These are phyloP conservation scores for Colletotrichum lindemuthianum DNA, from an alignment of 2,329 filamentous ascomycete genomes.

Conservation along the genomic window DNA sequence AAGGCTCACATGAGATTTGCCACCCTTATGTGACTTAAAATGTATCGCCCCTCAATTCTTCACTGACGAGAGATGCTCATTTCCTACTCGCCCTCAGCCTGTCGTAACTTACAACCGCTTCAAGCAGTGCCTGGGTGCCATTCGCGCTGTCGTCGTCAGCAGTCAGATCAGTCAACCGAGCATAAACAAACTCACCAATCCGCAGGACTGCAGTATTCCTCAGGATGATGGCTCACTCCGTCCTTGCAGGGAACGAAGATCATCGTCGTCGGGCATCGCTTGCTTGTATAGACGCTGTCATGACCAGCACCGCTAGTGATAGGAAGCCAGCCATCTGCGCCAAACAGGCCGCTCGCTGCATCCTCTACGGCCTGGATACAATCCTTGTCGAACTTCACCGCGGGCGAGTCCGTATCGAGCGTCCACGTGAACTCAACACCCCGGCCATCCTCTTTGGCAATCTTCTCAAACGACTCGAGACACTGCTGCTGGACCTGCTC, in stretches of 20 bases:
- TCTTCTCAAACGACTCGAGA: slow-evolving; percentile 39
- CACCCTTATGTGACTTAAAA: too few relatives aligned
- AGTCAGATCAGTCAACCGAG: slow-evolving; percentile 36
- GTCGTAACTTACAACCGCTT: slow-evolving; percentile 38
- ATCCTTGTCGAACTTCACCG: slow-evolving; percentile 72
- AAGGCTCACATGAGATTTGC: too few relatives aligned
- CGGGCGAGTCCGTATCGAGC: slow-evolving; percentile 70
- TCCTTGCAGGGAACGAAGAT: slow-evolving; percentile 73
- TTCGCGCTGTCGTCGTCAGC: slow-evolving; percentile 32
- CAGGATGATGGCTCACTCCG: slow-evolving; percentile 71
- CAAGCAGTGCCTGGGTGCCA: slow-evolving; percentile 38
- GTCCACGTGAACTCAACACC: slow-evolving; percentile 63
- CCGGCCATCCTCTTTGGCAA: slow-evolving; percentile 41
- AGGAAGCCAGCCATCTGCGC: slow-evolving; percentile 49
- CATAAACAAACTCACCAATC: slow-evolving; percentile 54
- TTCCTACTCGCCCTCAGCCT: slow-evolving; percentile 10
- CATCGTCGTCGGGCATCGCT: slow-evolving; percentile 71
- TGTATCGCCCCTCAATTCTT: background rate
- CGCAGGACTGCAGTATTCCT: slow-evolving; percentile 68
- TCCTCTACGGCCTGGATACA: slow-evolving; percentile 74
- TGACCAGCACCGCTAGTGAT: slow-evolving; percentile 56
- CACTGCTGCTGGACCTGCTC: slow-evolving; percentile 39
- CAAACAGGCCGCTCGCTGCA: slow-evolving; percentile 66
- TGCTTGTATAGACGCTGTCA: slow-evolving; percentile 68
- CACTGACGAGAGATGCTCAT: background rate